Conservation (phyloP, 208 protist species). For the Leishmania aethiopica region DNA sequence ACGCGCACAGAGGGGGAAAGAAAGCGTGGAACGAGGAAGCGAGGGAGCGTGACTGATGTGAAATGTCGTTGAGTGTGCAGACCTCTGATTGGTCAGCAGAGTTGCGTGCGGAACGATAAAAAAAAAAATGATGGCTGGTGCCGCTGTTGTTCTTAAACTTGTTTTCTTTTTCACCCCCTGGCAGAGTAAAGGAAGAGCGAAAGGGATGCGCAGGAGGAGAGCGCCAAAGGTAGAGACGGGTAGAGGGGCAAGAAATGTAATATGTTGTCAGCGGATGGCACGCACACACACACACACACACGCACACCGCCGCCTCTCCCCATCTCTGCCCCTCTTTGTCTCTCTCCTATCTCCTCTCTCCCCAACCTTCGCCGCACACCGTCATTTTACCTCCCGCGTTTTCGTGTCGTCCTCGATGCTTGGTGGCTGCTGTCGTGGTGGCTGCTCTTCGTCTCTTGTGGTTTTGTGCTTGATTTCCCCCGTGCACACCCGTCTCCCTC, state of each 20-base stretch:
- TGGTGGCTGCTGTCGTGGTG: not conserved
- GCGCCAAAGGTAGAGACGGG: not conserved
- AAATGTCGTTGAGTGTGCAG: not conserved
- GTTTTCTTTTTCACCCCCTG: not conserved
- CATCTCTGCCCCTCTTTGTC: not conserved
- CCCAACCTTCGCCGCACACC: not conserved
- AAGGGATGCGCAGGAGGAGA: not conserved
- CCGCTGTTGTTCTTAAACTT: not conserved
- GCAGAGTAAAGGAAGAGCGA: no score
- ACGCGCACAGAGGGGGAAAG: not conserved
- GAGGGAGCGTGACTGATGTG: not conserved
- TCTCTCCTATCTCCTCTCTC: not conserved
- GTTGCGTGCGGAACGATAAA: not conserved
- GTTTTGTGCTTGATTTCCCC: not conserved
- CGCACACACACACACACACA: not conserved
- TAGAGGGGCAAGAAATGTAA: not conserved
- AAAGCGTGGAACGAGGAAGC: not conserved
- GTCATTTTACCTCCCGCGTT: not conserved
- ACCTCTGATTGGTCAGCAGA: not conserved
- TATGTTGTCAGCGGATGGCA: not conserved
- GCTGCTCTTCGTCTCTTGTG: not conserved
- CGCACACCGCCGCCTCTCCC: not conserved
- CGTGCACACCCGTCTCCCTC: conserved; percentile 4
- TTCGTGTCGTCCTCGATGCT: not conserved
- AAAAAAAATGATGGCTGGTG: not conserved